Evolutionary conservation across 805 yeast genomes (phyloP), one percentile per base, ranked within the genome.

Genomic region (Schwanniomyces yamadae): DNA sequence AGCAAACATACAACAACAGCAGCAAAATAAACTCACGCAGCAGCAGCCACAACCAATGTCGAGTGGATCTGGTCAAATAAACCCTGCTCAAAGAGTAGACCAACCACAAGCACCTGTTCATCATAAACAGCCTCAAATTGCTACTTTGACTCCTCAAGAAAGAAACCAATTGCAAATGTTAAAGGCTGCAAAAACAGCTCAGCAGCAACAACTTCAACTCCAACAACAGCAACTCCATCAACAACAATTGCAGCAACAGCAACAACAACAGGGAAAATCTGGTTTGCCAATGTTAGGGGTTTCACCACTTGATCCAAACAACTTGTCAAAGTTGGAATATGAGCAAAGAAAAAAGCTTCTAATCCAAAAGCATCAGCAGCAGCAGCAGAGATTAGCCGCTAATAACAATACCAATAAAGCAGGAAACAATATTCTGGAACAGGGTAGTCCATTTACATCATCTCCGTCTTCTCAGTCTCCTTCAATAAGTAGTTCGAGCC

Each of bases 1-100:
- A 42, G 80, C 84, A 1, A 75, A 70, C 41, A 57, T 76, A 23
- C 83, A 78, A 52, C 76, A 71, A 40, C 73, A 69, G 47, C 79
- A 74, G 48, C 73, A 66, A 31, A 57, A 66, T 20, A 47, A 58
- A 34, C 46, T 54, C 33, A 39, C 50, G 39, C 46, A 48, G 49
- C 63, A 50, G 19, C 61, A 49, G 34, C 47, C 47, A 41, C 56
- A 33, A 21, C 24, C 23, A n/a, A 33, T 30, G 13, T 29, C 28
- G 19, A 45, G n/a, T n/a, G n/a, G n/a, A n/a, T 12, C 14, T 14
- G 21, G 10, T 12, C 35, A 32, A 17, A 6, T 13, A 5, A 21
- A 19, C 13, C 27, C 15, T 5, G 23, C 34, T 23, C 24, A 34
- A 10, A 27, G 38, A 29, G 22, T 26, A 10, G 32, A 36, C 15